Conservation (phyloP, 371 early-diverging fungal genomes). For the Gilbertella persicaria region DNA sequence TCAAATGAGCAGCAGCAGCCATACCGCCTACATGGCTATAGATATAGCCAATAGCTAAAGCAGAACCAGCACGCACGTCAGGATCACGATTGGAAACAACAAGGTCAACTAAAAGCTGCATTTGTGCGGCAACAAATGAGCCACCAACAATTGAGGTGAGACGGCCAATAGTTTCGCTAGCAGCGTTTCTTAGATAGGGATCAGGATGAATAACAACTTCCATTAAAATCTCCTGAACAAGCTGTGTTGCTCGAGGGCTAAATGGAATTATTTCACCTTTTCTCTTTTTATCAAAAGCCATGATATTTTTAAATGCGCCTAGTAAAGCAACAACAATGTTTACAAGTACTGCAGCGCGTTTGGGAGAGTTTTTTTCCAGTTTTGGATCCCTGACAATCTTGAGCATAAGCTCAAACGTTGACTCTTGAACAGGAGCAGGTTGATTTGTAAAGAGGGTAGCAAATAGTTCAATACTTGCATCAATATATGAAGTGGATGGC, state of each 20-base stretch:
- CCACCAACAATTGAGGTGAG: constrained; percentile 77
- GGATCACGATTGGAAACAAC: constrained; percentile 93
- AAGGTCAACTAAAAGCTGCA: constrained; percentile 82
- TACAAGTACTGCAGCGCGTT: constrained; percentile 76
- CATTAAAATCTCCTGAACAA: constrained; percentile 60
- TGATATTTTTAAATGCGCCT: constrained; percentile 66
- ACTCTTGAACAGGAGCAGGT: constrained; percentile 71
- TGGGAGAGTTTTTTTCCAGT: constrained; percentile 72
- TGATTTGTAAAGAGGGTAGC: constrained; percentile 67
- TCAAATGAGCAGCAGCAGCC: constrained; percentile 82
- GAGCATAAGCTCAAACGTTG: constrained; percentile 74
- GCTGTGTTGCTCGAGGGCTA: constrained; percentile 51
- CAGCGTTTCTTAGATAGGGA: constrained; percentile 71
- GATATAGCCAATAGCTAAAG: constrained; percentile 88
- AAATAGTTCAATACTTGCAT: constrained; percentile 66
- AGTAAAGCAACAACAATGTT: constrained; percentile 79
- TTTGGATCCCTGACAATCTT: constrained; percentile 64
- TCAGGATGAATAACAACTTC: constrained; percentile 75
- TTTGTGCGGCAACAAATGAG: constrained; percentile 74
- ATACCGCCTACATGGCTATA: constrained; percentile 90
- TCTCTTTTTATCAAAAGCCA: constrained; percentile 39
- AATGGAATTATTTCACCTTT: constrained; percentile 36
- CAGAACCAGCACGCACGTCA: constrained; percentile 89
- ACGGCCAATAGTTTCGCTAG: constrained; percentile 84
- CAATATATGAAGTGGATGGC: constrained; percentile 45